These are phyloP conservation scores for Rhizopogon roseolus DNA, from an alignment of 768 basidiomycete species.

Conservation along the genomic window DNA sequence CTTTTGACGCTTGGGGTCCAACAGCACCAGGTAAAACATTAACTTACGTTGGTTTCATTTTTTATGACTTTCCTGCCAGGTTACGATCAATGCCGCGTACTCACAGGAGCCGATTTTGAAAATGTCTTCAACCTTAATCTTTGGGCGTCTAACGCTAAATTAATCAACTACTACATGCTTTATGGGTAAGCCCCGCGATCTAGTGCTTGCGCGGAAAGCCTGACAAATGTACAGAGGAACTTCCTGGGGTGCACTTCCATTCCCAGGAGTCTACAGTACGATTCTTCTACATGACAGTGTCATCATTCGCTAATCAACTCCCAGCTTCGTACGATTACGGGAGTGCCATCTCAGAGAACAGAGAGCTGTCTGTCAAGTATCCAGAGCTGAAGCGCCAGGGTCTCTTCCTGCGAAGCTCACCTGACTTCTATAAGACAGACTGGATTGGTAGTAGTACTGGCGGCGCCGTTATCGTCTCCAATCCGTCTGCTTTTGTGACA, in stretches of 20 bases:
- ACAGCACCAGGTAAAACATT: slow-evolving; percentile 49
- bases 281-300: slow-evolving; percentile 3
- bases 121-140: slow-evolving; percentile 76
- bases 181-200: slow-evolving; percentile 47
- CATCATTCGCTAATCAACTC: not conserved
- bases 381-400: slow-evolving; percentile 76
- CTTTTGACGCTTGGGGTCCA: slow-evolving; percentile 81
- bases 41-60: not conserved
- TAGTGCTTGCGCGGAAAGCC: not conserved
- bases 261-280: slow-evolving; percentile 65
- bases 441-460: slow-evolving; percentile 60
- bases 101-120: slow-evolving; percentile 72
- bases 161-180: slow-evolving; percentile 84
- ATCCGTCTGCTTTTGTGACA: slow-evolving; percentile 52
- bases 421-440: slow-evolving; percentile 76
- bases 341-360: slow-evolving; percentile 60
- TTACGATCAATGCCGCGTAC: slow-evolving; percentile 55
- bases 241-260: slow-evolving; percentile 80
- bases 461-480: slow-evolving; percentile 38
- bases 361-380: slow-evolving; percentile 63
- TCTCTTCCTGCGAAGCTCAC: slow-evolving; percentile 74
- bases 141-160: slow-evolving; percentile 78
- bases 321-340: slow-evolving; percentile 78
- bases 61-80: slow-evolving; percentile 30
- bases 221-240: slow-evolving; percentile 53